These are phyloP conservation scores for Thielaviopsis musarum DNA, from an alignment of 2,329 filamentous ascomycete genomes.

Conservation along the genomic window DNA sequence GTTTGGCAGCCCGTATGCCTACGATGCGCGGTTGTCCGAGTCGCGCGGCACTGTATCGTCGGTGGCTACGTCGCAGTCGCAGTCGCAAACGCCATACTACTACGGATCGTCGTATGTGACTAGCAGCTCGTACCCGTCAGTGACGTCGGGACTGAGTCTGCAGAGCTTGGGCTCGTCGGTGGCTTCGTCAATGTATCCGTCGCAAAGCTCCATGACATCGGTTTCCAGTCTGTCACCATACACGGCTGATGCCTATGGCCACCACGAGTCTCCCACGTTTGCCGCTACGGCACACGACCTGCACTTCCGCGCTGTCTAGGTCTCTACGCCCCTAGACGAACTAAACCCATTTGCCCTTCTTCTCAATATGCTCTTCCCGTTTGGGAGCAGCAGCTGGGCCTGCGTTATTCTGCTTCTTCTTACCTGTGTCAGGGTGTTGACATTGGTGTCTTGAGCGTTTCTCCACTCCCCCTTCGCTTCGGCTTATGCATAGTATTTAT, in stretches of 20 bases:
- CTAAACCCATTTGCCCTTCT: not conserved
- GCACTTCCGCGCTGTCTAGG: slow-evolving; percentile 7
- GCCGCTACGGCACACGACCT: slow-evolving; percentile 3
- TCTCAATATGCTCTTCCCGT: not conserved
- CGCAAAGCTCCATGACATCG: slow-evolving; percentile 1
- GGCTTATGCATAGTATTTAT: slow-evolving; percentile 1
- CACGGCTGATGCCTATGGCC: slow-evolving; percentile 4
- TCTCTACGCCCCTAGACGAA: not conserved
- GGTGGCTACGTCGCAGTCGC: slow-evolving; percentile 4
- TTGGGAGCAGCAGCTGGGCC: not conserved
- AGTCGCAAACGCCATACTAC: slow-evolving; percentile 5
- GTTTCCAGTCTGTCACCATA: slow-evolving; percentile 4
- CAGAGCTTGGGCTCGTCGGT: slow-evolving; percentile 5
- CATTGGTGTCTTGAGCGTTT: not conserved
- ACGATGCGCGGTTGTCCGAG: slow-evolving; percentile 6
- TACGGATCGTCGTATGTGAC: slow-evolving; percentile 8
- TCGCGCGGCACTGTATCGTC: slow-evolving; percentile 3
- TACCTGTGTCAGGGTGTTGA: not conserved
- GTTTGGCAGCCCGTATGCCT: slow-evolving; percentile 8
- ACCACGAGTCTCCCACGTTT: slow-evolving; percentile 10
- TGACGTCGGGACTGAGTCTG: slow-evolving; percentile 4
- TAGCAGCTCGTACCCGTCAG: slow-evolving; percentile 8
- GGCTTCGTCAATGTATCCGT: slow-evolving; percentile 9
- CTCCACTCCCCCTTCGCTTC: not conserved
- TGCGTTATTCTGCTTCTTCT: not conserved